Percentiles rank a stretch among this genome's conserved stretches.
These are phyloP conservation scores for Gastrolobium bilobum DNA, from an alignment of 306 rosid species.

Conservation along the genomic window DNA sequence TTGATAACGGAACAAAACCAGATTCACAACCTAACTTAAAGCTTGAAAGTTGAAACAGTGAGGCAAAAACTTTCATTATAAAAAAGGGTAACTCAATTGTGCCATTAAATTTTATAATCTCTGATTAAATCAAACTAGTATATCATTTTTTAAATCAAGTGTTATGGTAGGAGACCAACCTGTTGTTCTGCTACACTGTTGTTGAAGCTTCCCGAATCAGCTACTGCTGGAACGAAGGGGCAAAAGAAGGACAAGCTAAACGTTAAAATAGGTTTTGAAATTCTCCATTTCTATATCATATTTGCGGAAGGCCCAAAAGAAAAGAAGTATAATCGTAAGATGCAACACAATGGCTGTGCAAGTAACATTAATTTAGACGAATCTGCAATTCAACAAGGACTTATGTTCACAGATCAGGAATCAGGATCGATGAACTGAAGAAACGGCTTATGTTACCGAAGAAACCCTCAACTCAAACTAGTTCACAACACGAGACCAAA, in stretches of 20 bases:
- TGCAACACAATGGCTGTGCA: constrained; percentile 5
- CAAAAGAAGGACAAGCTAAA: constrained; percentile 34
- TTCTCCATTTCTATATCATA: constrained; percentile 28
- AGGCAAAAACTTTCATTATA: constrained; percentile 12
- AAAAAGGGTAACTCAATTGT: constrained; percentile 28
- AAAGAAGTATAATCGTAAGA: neutral
- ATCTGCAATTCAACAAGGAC: constrained; percentile 13
- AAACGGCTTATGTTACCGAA: no score
- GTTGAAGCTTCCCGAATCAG: constrained; percentile 93
- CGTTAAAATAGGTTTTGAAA: constrained; percentile 18
- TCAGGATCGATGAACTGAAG: constrained; percentile 24
- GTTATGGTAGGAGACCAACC: constrained; percentile 62
- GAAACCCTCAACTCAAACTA: neutral
- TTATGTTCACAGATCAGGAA: constrained; percentile 41
- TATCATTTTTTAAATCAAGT: constrained; percentile 15
- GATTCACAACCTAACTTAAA: constrained; percentile 36
- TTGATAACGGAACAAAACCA: constrained; percentile 19
- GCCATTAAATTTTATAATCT: constrained; percentile 32
- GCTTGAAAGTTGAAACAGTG: constrained; percentile 12
- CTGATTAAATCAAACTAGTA: constrained; percentile 30
- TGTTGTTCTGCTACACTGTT: constrained; percentile 99
- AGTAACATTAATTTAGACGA: constrained; percentile 39
- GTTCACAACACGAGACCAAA: neutral
- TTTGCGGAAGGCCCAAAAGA: neutral
- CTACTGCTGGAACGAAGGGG: constrained; percentile 55